phyloP scores from a whole-genome alignment of 2,329 filamentous ascomycete species.

The Dothideomycetes sp. region DNA sequence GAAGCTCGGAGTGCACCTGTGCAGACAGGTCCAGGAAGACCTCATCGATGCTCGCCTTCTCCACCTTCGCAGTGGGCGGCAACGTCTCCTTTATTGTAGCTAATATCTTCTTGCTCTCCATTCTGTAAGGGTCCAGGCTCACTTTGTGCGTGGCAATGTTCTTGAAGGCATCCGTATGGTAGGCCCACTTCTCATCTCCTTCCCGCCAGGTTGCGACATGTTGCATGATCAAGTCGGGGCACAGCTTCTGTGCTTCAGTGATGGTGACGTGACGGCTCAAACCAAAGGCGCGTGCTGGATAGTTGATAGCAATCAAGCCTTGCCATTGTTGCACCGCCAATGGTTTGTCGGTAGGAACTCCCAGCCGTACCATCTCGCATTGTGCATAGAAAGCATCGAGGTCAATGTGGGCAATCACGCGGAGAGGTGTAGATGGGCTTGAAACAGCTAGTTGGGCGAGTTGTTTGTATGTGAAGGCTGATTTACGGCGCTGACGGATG shows the following conservation, averaged over 20 bases:
- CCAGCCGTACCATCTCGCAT: slow-evolving; percentile 84
- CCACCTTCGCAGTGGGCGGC: slow-evolving; percentile 60
- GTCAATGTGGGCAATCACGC: slow-evolving; percentile 84
- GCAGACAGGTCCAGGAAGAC: slow-evolving; percentile 87
- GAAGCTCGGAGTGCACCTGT: slow-evolving; percentile 64
- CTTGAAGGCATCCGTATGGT: slow-evolving; percentile 67
- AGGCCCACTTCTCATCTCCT: slow-evolving; percentile 84
- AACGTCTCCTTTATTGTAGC: slow-evolving; percentile 64
- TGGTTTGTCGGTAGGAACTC: slow-evolving; percentile 61
- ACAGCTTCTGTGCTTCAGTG: slow-evolving; percentile 73
- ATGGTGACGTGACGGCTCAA: slow-evolving; percentile 70
- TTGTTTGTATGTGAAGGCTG: slow-evolving; percentile 76
- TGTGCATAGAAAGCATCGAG: slow-evolving; percentile 94
- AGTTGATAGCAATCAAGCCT: slow-evolving; percentile 92
- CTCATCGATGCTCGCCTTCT: slow-evolving; percentile 93
- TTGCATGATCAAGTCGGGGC: slow-evolving; percentile 72
- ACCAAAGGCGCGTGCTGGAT: slow-evolving; percentile 72
- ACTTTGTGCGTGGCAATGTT: slow-evolving; percentile 87
- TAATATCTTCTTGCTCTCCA: slow-evolving; percentile 74
- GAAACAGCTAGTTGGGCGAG: slow-evolving; percentile 64
- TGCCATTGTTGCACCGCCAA: slow-evolving; percentile 95
- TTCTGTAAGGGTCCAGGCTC: slow-evolving; percentile 81
- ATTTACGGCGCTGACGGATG: slow-evolving; percentile 35
- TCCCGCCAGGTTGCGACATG: slow-evolving; percentile 94
- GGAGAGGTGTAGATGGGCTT: slow-evolving; percentile 62